A percentile compares a stretch with the other conserved stretches of the same genome.
Evolutionary conservation across 2,329 filamentous ascomycete genomes (phyloP).

Genomic region (Mollisiaceae sp.): DNA sequence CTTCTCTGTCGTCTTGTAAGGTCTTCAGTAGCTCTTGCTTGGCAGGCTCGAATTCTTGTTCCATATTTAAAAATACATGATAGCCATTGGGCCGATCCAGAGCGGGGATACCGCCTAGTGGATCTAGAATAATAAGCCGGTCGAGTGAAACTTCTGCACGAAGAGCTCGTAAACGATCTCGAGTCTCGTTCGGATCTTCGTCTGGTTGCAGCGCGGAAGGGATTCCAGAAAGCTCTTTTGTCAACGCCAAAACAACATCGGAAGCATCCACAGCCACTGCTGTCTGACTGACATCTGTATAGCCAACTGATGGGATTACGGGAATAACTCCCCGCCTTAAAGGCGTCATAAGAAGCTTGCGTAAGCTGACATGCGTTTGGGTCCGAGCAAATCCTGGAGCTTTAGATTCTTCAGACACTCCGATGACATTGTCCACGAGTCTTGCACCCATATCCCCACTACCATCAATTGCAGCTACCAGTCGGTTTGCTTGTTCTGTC

Average conservation of each 20-base stretch:
- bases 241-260: conserved; percentile 77
- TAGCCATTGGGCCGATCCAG: conserved; percentile 63
- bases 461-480: conserved; percentile 76
- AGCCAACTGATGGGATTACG: conserved; percentile 69
- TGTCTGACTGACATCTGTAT: conserved; percentile 55
- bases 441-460: conserved; percentile 72
- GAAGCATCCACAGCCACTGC: conserved; percentile 57
- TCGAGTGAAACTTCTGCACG: conserved; percentile 70
- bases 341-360: conserved; percentile 65
- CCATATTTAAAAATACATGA: conserved; percentile 89
- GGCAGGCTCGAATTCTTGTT: conserved; percentile 82
- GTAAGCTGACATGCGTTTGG: conserved; percentile 47
- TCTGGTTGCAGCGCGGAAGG: conserved; percentile 46
- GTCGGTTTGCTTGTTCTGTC: conserved; percentile 70
- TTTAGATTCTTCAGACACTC: conserved; percentile 34
- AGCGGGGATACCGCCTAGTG: conserved; percentile 82
- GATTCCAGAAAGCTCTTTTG: conserved; percentile 75
- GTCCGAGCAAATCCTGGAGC: conserved; percentile 19
- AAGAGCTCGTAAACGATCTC: conserved; percentile 46
- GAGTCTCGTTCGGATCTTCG: conserved; percentile 49
- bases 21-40: conserved; percentile 59
- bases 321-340: conserved; percentile 72
- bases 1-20: background rate
- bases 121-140: conserved; percentile 86
- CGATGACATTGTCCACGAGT: conserved; percentile 61